Base-by-base conservation (phyloP, 1,284 basidiomycete genomes). In the Fomitopsis pinicola region DNA sequence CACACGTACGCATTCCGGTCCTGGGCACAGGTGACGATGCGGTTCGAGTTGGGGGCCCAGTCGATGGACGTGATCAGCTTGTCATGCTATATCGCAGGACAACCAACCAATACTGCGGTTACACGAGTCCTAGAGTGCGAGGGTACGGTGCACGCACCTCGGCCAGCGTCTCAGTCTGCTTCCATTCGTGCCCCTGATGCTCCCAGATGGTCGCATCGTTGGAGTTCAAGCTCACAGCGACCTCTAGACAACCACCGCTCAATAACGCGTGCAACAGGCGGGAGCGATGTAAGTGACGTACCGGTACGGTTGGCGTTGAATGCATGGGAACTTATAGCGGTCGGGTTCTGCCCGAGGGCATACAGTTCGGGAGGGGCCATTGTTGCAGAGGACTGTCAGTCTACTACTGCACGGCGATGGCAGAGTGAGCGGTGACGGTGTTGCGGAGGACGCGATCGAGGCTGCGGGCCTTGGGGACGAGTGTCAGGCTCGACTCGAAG, bases 1-100 rank as follows among this genome's bases (percentile, higher is more conserved):
- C 97, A 99, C 35, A 99, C 97, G 73, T 99, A 99, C 14, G 97
- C 97, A 74, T 99, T 99, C 56, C 97, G 83, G 74, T 99, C 97
- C 76, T 99, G 97, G 30, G 97, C 96, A 69, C 95, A 95, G 12
- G 97, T 98, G 38, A 99, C 97, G 77, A 99, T 96, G 52, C 94
- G 90, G 78, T 99, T 98, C 56, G 96, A 93, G 68, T 86, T 85
- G 9, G 95, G 95, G 3, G 97, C 97, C 97, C 97, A 99, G 76
- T 98, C 97, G 75, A 99, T 97, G 62, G 94, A 95, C 2, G 97
- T 99, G 77, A 99, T 93, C 65, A 91, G 81, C 80, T 99, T 99
- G 82, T 99, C 97, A 78, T 99, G 97, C 95, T 98, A 69, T 42
- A 64, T 44, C 8, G 33, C 42, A 4, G 19, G 55, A 59, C 17